Percentiles rank a stretch among this genome's conserved stretches.
phyloP scores from a whole-genome alignment of 83 land plant genomes.

The Thuja plicata region DNA sequence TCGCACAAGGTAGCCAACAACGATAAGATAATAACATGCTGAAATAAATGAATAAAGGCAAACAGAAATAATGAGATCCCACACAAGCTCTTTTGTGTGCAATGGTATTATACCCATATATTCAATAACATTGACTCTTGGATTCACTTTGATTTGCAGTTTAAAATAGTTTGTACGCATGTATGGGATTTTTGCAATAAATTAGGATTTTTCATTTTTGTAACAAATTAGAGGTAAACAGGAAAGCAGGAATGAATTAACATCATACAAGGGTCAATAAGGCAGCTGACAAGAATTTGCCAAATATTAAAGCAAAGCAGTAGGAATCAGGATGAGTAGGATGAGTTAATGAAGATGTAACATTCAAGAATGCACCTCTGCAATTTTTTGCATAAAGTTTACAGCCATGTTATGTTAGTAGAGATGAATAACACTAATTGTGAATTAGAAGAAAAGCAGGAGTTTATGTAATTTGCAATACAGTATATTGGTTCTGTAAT shows the following conservation, averaged over 20 bases:
- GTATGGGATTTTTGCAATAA: background rate
- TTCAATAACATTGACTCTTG: no score
- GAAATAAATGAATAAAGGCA: background rate
- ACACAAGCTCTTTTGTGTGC: no score
- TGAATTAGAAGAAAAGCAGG: background rate
- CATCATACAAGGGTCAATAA: background rate
- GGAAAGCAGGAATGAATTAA: background rate
- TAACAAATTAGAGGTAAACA: background rate
- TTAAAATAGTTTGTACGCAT: no score
- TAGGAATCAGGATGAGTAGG: no score
- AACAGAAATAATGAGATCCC: background rate
- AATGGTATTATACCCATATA: no score
- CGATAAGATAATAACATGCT: background rate
- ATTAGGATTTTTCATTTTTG: background rate
- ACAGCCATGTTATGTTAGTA: background rate
- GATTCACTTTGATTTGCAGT: no score
- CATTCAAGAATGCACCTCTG: background rate
- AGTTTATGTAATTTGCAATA: background rate
- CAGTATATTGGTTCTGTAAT: background rate
- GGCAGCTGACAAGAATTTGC: background rate
- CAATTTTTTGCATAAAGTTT: background rate
- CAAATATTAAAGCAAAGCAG: background rate
- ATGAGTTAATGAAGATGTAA: background rate
- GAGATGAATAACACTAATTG: no score
- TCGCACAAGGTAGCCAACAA: background rate